Base-by-base conservation (phyloP, 805 yeast genomes). In the Saturnispora halmiae region DNA sequence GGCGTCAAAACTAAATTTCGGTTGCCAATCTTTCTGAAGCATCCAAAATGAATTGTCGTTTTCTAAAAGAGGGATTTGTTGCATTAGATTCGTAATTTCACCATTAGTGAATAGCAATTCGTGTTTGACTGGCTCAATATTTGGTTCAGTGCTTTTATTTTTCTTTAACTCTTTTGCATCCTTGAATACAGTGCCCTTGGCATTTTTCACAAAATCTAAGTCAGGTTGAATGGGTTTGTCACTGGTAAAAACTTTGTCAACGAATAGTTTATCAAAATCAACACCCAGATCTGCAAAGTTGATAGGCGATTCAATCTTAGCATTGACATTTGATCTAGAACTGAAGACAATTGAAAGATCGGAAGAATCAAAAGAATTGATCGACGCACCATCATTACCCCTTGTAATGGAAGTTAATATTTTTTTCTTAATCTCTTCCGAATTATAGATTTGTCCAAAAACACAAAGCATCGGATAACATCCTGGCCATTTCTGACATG, bases 401-500 rank as follows among this genome's bases (percentile, higher is more conserved):
- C n/a, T 44, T 16, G 33, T 39, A n/a, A 47, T 36, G 6, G 50
- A 43, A 35, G 31, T 46, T 5, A 47, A 41, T 10, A 47, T 31
- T 20, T 41, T 40, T 27, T 36, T 44, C 29, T 55, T 52, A 30
- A 50, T 51, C 10, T 50, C 42, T 31, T 63, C 63, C 1, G 49
- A 45, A 21, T 64, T 63, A 4, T 54, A 59, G 22, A 69, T 53
- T 40, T 64, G 67, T 24, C 71, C 65, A 24, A 80, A 71, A 35
- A 75, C 60, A 41, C 66, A 68, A 45, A 70, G 67, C 26, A 81
- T 72, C 38, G 76, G 74, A 42, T 58, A 54, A n/a, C 67, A 69
- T 24, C 75, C 66, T n/a, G 77, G 66, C 58, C 79, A 77, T 36
- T 70, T 75, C 20, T 72, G 69, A 46, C 77, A 63, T 13, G 66